These are phyloP conservation scores for Pyrenopolyporus hunteri DNA, from an alignment of 495 filamentous ascomycete genomes.

Conservation along the genomic window DNA sequence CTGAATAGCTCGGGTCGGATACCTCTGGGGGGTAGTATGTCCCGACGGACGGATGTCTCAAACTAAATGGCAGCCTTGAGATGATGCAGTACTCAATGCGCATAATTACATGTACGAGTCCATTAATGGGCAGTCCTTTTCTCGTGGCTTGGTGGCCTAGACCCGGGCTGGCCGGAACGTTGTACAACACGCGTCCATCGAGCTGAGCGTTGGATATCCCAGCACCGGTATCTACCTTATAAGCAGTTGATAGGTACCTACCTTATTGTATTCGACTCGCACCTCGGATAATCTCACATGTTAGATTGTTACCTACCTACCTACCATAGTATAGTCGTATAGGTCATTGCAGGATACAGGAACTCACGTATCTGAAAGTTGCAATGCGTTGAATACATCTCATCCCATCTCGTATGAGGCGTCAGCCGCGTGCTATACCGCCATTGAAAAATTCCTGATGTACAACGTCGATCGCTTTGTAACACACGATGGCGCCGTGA, in stretches of 20 bases:
- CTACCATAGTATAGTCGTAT: background rate
- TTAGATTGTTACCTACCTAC: too few species aligned
- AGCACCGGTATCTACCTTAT: background rate
- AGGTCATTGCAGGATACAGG: too few species aligned
- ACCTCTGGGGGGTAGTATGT: too few species aligned
- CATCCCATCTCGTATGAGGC: too few species aligned
- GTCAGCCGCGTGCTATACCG: background rate
- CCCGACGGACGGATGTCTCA: too few species aligned
- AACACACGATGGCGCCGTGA: slow-evolving; percentile 1
- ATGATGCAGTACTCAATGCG: background rate
- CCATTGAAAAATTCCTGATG: background rate
- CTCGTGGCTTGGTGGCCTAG: background rate
- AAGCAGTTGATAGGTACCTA: background rate
- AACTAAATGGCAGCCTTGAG: background rate
- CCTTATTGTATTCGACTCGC: too few species aligned
- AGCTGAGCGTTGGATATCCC: background rate
- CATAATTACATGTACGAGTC: background rate
- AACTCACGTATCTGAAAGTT: too few species aligned
- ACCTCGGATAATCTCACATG: too few species aligned
- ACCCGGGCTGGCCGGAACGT: slow-evolving; percentile 2
- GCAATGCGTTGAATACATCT: too few species aligned
- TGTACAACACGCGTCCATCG: background rate
- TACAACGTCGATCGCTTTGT: slow-evolving; percentile 16
- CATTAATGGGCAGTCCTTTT: background rate
- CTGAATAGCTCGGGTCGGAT: background rate